phyloP scores from a whole-genome alignment of 352 stramenopile genomes.

The Phytopythium mirpurense region DNA sequence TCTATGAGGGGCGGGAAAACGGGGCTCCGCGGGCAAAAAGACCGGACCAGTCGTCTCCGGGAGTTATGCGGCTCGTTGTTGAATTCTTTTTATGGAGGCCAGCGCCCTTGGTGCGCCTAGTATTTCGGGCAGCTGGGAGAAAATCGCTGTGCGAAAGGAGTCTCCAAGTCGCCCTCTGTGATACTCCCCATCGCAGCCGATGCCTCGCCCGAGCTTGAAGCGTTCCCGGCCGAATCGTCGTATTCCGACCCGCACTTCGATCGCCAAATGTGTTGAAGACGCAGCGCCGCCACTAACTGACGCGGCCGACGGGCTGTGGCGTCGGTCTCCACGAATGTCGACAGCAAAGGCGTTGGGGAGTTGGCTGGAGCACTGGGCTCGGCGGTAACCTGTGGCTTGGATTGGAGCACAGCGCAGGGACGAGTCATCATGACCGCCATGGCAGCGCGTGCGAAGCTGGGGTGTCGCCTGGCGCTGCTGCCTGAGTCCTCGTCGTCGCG shows the following conservation, averaged over 20 bases:
- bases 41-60: too few species aligned
- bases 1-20: neutral
- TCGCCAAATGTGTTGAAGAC: constrained; percentile 3
- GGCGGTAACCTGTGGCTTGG: neutral
- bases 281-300: constrained; percentile 4
- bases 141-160: neutral
- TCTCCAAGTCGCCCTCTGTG: neutral
- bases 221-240: neutral
- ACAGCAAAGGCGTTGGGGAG: neutral
- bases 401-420: constrained; percentile 14
- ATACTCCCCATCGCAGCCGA: neutral
- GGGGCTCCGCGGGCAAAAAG: too few species aligned
- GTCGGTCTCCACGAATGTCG: neutral
- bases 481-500: neutral
- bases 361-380: neutral
- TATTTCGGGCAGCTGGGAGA: neutral
- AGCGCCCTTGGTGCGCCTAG: too few species aligned
- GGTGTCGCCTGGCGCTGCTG: neutral
- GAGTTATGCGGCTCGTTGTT: neutral
- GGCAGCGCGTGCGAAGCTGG: constrained; percentile 36
- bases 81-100: neutral
- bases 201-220: neutral
- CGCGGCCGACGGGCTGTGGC: neutral
- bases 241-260: neutral
- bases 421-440: constrained; percentile 31